Conservation (phyloP, 2,329 filamentous ascomycete genomes). For the Dactylellina cionopaga region DNA sequence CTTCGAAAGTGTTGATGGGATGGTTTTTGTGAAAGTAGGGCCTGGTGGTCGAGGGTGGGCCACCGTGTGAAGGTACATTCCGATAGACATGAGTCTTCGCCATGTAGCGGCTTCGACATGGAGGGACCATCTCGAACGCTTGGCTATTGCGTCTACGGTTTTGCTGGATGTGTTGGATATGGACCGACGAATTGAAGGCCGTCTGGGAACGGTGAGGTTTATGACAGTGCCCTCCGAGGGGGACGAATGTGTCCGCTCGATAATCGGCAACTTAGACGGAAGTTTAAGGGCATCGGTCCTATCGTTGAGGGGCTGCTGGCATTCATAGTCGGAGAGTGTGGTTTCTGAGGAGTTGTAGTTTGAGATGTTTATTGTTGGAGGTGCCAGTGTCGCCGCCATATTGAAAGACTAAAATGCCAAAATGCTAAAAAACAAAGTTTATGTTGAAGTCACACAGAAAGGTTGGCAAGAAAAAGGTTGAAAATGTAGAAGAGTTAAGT, state of each 20-base stretch:
- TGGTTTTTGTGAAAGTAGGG: slow-evolving; percentile 69
- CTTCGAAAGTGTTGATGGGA: slow-evolving; percentile 65
- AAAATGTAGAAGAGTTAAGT: background rate
- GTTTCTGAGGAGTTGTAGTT: slow-evolving; percentile 24
- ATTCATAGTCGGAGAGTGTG: slow-evolving; percentile 36
- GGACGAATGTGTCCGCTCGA: slow-evolving; percentile 30
- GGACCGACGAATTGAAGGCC: slow-evolving; percentile 44
- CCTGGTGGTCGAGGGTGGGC: slow-evolving; percentile 70
- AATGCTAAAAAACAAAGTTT: slow-evolving; percentile 5
- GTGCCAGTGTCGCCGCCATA: slow-evolving; percentile 18
- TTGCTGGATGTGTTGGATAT: slow-evolving; percentile 46
- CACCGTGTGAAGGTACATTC: slow-evolving; percentile 74
- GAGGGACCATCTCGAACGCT: slow-evolving; percentile 68
- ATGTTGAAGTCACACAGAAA: background rate
- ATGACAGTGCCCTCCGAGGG: slow-evolving; percentile 20
- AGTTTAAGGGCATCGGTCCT: slow-evolving; percentile 23
- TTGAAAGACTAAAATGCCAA: slow-evolving; percentile 4
- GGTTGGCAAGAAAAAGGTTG: background rate
- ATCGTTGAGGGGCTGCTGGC: slow-evolving; percentile 8
- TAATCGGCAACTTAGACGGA: background rate
- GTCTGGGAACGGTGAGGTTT: slow-evolving; percentile 38
- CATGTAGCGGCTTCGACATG: slow-evolving; percentile 72
- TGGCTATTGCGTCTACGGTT: slow-evolving; percentile 39
- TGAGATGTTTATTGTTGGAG: slow-evolving; percentile 40
- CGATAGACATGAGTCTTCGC: slow-evolving; percentile 74